phyloP scores from a whole-genome alignment of 73 alveolate genomes.

The Uronychia setigera region DNA sequence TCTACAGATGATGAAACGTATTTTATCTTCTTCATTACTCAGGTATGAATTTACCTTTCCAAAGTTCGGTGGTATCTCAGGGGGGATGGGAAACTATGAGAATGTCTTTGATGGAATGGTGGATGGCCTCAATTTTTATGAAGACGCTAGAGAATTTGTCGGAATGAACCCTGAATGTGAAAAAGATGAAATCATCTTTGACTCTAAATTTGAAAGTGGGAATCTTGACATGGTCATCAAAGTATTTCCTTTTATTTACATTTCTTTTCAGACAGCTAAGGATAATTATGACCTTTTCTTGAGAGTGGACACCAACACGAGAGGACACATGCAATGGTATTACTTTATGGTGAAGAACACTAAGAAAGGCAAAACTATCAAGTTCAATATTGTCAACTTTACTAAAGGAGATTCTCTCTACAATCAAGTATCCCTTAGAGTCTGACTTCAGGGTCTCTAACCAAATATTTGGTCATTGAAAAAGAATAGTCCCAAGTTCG shows the following conservation, averaged over 20 bases:
- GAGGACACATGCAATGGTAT: conserved; percentile 94
- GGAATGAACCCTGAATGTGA: conserved; percentile 25
- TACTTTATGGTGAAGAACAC: conserved; percentile 81
- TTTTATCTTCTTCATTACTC: conserved; percentile 20
- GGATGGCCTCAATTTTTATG: conserved; percentile 13
- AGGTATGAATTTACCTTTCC: conserved; percentile 26
- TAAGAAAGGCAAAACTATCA: conserved; percentile 61
- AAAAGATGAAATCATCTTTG: conserved; percentile 4
- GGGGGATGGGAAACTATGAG: conserved; percentile 16
- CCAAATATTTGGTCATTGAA: conserved; percentile 33
- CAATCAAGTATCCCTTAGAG: conserved; percentile 75
- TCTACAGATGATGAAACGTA: conserved; percentile 4
- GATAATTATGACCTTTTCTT: conserved; percentile 86
- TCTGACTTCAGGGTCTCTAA: conserved; percentile 2
- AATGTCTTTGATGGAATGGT: conserved; percentile 36
- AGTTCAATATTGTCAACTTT: conserved; percentile 85
- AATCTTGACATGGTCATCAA: conserved; percentile 81
- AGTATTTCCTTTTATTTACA: conserved; percentile 71
- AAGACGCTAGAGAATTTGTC: conserved; percentile 8
- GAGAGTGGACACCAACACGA: conserved; percentile 94
- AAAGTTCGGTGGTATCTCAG: background rate
- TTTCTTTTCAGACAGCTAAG: conserved; percentile 70
- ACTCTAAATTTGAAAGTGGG: conserved; percentile 86
- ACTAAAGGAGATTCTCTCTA: conserved; percentile 68
- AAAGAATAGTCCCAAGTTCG: background rate